Conservation (phyloP, 2,329 filamentous ascomycete species). For the Ascochyta pisi region DNA sequence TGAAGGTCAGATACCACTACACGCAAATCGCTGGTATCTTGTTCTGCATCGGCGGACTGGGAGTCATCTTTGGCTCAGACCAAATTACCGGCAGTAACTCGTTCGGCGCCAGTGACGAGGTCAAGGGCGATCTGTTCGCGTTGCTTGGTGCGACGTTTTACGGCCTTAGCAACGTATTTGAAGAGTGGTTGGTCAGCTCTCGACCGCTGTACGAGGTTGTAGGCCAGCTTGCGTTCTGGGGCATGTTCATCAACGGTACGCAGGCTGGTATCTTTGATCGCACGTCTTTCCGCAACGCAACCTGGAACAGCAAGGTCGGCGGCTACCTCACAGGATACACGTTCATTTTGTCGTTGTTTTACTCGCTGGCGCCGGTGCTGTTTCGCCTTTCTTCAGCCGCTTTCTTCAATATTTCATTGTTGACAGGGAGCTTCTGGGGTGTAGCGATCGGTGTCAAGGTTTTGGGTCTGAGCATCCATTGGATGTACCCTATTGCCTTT, state of each 20-base stretch:
- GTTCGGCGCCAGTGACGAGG: constrained; percentile 69
- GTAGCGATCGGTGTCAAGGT: constrained; percentile 90
- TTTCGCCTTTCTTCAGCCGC: constrained; percentile 89
- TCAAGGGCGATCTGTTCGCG: constrained; percentile 94
- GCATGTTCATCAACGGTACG: constrained; percentile 86
- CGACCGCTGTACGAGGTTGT: constrained; percentile 91
- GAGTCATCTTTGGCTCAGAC: constrained; percentile 84
- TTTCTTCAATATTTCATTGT: constrained; percentile 93
- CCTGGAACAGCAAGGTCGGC: constrained; percentile 62
- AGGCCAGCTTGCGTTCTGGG: constrained; percentile 87
- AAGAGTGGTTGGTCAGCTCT: constrained; percentile 92
- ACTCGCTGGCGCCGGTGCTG: constrained; percentile 83
- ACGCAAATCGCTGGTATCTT: constrained; percentile 87
- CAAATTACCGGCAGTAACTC: constrained; percentile 79
- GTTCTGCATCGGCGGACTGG: constrained; percentile 89
- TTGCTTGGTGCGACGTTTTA: constrained; percentile 90
- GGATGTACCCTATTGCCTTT: constrained; percentile 94
- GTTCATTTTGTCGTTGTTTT: constrained; percentile 81
- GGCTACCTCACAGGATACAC: constrained; percentile 94
- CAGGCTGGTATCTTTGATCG: constrained; percentile 94
- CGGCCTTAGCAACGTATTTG: constrained; percentile 86
- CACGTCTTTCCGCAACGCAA: constrained; percentile 63
- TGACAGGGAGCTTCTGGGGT: constrained; percentile 97
- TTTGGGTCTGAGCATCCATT: constrained; percentile 81
- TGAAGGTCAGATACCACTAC: constrained; percentile 87